A percentile compares a stretch with the other conserved stretches of the same genome.
These are phyloP conservation scores for Yamadazyma diospyri DNA, from an alignment of 1,139 yeast species.

Conservation along the genomic window DNA sequence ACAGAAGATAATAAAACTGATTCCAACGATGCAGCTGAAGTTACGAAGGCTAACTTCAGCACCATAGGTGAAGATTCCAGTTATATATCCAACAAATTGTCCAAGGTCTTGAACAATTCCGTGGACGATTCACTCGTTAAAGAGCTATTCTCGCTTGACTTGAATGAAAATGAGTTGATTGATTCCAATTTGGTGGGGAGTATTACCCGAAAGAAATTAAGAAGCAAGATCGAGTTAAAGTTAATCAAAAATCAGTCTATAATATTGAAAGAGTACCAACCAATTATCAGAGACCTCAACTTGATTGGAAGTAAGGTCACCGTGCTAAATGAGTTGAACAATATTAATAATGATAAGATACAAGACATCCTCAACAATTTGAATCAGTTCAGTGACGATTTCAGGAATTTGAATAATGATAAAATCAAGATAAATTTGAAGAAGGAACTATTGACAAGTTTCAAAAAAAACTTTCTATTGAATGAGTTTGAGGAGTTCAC, in stretches of 20 bases:
- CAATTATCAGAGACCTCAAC: conserved; percentile 48
- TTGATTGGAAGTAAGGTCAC: conserved; percentile 38
- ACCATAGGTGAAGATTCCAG: conserved; percentile 5
- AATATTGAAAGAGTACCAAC: conserved; percentile 59
- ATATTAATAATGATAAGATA: conserved; percentile 36
- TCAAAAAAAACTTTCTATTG: conserved; percentile 64
- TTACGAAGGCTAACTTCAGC: not conserved
- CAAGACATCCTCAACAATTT: conserved; percentile 19
- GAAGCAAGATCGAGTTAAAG: conserved; percentile 71
- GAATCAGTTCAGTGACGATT: conserved; percentile 27
- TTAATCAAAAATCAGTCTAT: conserved; percentile 58
- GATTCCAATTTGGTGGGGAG: conserved; percentile 58
- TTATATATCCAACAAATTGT: conserved; percentile 42
- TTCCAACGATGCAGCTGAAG: conserved; percentile 2
- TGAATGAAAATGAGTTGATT: conserved; percentile 33
- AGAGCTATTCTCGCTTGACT: conserved; percentile 41
- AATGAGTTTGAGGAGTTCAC: conserved; percentile 68
- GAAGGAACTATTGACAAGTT: conserved; percentile 52
- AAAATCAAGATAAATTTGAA: conserved; percentile 47
- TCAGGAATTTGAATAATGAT: conserved; percentile 38
- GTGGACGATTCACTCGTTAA: conserved; percentile 46
- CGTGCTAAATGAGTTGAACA: conserved; percentile 33
- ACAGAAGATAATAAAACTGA: not conserved
- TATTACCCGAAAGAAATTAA: conserved; percentile 53
- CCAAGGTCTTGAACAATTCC: conserved; percentile 48